Evolutionary conservation across 805 yeast species (phyloP).

Genomic region (Kluyveromyces starmeri): DNA sequence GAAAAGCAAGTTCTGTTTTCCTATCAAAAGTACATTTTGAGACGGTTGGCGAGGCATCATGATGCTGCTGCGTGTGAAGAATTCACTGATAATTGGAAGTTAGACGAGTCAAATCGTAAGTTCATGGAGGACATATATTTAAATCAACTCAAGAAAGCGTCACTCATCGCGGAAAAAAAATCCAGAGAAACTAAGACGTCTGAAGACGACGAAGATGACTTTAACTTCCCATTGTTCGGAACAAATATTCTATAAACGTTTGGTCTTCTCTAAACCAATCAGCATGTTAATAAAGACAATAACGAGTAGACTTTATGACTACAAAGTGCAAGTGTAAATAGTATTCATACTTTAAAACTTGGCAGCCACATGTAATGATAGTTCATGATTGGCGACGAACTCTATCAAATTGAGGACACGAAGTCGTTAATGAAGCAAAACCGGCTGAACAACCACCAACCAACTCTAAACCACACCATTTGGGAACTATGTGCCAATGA

Average conservation of each 20-base stretch:
- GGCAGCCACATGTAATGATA: too few species aligned
- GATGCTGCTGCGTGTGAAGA: constrained; percentile 10
- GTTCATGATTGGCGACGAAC: too few species aligned
- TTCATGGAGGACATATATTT: constrained; percentile 11
- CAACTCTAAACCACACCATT: constrained; percentile 91
- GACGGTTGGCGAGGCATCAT: constrained; percentile 12
- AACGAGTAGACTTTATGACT: too few species aligned
- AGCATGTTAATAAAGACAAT: too few species aligned
- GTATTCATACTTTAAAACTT: too few species aligned
- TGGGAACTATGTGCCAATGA: constrained; percentile 75
- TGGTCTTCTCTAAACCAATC: too few species aligned
- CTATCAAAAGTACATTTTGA: constrained; percentile 18
- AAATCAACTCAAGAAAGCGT: constrained; percentile 5
- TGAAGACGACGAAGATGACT: constrained; percentile 3
- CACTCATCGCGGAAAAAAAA: neutral
- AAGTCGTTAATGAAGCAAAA: constrained; percentile 73
- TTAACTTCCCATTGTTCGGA: constrained; percentile 3
- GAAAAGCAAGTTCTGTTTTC: constrained; percentile 11
- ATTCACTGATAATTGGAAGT: constrained; percentile 19
- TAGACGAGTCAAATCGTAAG: constrained; percentile 10
- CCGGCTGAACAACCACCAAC: constrained; percentile 72
- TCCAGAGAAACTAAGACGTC: neutral
- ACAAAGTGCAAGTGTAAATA: too few species aligned
- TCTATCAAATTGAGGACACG: neutral
- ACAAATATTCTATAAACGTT: constrained; percentile 1